Evolutionary conservation across 192 early-diverging fungal species (phyloP).

Genomic region (Podila epigama): DNA sequence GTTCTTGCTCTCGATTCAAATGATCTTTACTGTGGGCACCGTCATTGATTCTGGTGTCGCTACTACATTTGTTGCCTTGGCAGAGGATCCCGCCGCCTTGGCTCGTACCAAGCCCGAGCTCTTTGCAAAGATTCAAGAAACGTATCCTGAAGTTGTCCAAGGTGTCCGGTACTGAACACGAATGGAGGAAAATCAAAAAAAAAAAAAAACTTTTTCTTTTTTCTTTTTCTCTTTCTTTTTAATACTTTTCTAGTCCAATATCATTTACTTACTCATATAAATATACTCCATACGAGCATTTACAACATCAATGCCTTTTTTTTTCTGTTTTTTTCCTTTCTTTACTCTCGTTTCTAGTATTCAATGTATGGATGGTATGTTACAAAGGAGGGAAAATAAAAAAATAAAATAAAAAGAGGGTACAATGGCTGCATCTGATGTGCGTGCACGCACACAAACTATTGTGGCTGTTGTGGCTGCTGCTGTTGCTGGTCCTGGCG

Average conservation of each 20-base stretch:
- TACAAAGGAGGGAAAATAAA: too few species aligned
- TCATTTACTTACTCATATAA: too few species aligned
- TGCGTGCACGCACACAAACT: too few species aligned
- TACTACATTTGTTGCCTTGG: slow-evolving; percentile 96
- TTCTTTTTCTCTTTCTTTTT: not conserved
- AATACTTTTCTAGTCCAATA: not conserved
- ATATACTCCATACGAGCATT: too few species aligned
- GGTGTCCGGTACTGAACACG: slow-evolving; percentile 12
- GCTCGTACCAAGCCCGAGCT: slow-evolving; percentile 47
- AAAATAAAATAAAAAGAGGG: too few species aligned
- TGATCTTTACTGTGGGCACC: slow-evolving; percentile 79
- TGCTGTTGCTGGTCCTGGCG: slow-evolving; percentile 15
- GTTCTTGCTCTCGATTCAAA: slow-evolving; percentile 83
- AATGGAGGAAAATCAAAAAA: too few species aligned
- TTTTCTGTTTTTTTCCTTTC: not conserved
- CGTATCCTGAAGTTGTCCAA: slow-evolving; percentile 51
- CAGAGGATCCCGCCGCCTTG: slow-evolving; percentile 86
- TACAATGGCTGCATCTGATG: slow-evolving; percentile 28
- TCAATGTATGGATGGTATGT: too few species aligned
- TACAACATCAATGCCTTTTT: not conserved
- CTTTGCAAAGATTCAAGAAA: slow-evolving; percentile 38
- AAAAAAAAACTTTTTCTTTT: not conserved
- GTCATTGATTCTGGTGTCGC: slow-evolving; percentile 89
- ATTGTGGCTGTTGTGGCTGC: not conserved
- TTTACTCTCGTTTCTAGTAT: not conserved